These are phyloP conservation scores for Populus pruinosa DNA, from an alignment of 345 rosid genomes.

Conservation along the genomic window DNA sequence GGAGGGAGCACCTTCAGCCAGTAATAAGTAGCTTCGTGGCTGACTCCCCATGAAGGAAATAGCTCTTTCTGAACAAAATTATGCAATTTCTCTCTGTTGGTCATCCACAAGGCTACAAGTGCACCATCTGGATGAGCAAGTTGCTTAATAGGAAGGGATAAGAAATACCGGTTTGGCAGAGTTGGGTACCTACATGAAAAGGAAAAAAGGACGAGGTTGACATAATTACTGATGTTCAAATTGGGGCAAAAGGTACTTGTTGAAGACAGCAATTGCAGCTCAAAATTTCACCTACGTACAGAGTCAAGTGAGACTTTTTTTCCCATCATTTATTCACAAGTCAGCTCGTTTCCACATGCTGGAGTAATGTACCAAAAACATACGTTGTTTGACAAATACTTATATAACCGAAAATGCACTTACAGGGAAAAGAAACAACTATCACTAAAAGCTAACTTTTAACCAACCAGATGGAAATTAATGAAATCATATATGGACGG, in stretches of 20 bases:
- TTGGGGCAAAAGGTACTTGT: too few species aligned
- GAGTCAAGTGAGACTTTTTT: not conserved
- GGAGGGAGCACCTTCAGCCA: constrained; percentile 69
- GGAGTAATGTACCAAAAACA: not conserved
- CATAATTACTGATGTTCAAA: too few species aligned
- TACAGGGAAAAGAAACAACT: not conserved
- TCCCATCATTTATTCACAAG: not conserved
- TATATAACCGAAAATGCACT: not conserved
- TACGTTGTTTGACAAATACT: too few species aligned
- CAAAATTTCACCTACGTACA: not conserved
- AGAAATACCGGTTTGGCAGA: constrained; percentile 72
- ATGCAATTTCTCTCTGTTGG: constrained; percentile 78
- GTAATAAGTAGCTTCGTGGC: constrained; percentile 47
- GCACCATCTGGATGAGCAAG: constrained; percentile 71
- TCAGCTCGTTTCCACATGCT: not conserved
- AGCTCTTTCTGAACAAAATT: constrained; percentile 70
- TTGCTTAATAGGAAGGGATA: constrained; percentile 74
- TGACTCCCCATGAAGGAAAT: constrained; percentile 75
- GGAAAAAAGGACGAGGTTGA: not conserved
- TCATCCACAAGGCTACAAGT: constrained; percentile 88
- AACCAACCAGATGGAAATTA: constrained; percentile 5
- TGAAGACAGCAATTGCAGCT: not conserved
- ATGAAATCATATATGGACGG: not conserved
- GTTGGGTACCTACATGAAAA: constrained; percentile 64
- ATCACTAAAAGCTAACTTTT: not conserved